These are phyloP conservation scores for Diplodia scrobiculata DNA, from an alignment of 2,329 filamentous ascomycete genomes.

Conservation along the genomic window DNA sequence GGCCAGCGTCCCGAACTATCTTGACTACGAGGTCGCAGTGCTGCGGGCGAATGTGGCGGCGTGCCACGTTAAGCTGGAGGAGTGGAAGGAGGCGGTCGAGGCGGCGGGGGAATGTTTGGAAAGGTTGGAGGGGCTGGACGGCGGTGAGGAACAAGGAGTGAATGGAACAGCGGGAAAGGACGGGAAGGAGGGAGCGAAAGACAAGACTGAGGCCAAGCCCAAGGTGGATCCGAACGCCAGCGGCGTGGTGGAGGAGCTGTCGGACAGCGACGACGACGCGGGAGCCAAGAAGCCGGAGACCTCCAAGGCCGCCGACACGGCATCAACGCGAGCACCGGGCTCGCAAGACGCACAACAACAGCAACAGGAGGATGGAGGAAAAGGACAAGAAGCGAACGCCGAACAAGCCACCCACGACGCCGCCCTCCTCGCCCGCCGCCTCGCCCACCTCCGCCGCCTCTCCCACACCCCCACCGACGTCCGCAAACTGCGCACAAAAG, in stretches of 20 bases:
- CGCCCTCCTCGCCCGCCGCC: not conserved
- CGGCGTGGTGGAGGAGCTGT: constrained; percentile 39
- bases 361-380: constrained; percentile 55
- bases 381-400: constrained; percentile 41
- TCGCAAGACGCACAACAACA: not conserved
- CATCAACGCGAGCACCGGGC: constrained; percentile 42
- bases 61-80: constrained; percentile 78
- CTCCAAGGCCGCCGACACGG: constrained; percentile 36
- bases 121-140: constrained; percentile 65
- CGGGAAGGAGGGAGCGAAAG: constrained; percentile 32
- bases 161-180: constrained; percentile 31
- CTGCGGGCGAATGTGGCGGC: constrained; percentile 86
- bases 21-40: constrained; percentile 85
- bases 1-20: constrained; percentile 75
- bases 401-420: not conserved
- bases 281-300: constrained; percentile 32
- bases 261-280: constrained; percentile 43
- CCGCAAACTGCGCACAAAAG: constrained; percentile 76
- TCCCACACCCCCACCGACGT: constrained; percentile 59
- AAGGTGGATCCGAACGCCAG: constrained; percentile 45
- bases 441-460: constrained; percentile 32
- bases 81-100: constrained; percentile 81
- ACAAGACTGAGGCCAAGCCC: constrained; percentile 33
- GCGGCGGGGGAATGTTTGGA: constrained; percentile 73
- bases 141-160: constrained; percentile 36